Evolutionary conservation across 179 eudicot genomes (phyloP).

Genomic region (Actinidia chinensis): DNA sequence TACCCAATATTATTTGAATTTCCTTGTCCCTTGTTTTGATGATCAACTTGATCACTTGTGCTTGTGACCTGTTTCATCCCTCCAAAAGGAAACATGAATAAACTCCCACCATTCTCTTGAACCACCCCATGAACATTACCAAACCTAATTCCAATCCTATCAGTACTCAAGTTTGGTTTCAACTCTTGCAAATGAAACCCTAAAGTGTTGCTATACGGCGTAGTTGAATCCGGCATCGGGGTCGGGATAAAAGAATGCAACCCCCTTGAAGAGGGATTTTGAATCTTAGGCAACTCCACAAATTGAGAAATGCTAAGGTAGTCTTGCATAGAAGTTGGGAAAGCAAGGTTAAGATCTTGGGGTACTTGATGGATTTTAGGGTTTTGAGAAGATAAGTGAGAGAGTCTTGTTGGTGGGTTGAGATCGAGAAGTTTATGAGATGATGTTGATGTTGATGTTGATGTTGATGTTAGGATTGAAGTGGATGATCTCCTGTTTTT

Average conservation of each 20-base stretch:
- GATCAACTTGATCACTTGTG: conserved; percentile 31
- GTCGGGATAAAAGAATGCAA: conserved; percentile 41
- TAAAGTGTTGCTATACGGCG: conserved; percentile 29
- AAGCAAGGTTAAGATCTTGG: conserved; percentile 62
- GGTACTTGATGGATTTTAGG: conserved; percentile 44
- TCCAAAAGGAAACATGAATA: conserved; percentile 60
- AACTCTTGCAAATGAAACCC: conserved; percentile 58
- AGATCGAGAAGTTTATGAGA: conserved; percentile 42
- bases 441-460: conserved; percentile 22
- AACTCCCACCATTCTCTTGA: conserved; percentile 23
- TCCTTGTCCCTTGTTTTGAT: conserved; percentile 40
- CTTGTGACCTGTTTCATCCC: conserved; percentile 41
- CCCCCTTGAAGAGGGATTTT: conserved; percentile 39
- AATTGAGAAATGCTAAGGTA: conserved; percentile 41
- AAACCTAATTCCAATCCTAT: conserved; percentile 22
- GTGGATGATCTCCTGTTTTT: conserved; percentile 59
- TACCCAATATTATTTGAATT: conserved; percentile 36
- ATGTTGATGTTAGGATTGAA: conserved; percentile 17
- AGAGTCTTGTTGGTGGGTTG: conserved; percentile 43
- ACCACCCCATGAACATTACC: conserved; percentile 19
- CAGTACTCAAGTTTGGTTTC: conserved; percentile 45
- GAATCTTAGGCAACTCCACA: conserved; percentile 40
- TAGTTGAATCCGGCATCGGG: conserved; percentile 36
- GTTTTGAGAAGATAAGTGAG: conserved; percentile 45
- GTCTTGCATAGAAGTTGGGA: conserved; percentile 33